Evolutionary conservation across 345 rosid species (phyloP), one percentile per base, ranked within the genome.

Genomic region (Dipteronia dyeriana): DNA sequence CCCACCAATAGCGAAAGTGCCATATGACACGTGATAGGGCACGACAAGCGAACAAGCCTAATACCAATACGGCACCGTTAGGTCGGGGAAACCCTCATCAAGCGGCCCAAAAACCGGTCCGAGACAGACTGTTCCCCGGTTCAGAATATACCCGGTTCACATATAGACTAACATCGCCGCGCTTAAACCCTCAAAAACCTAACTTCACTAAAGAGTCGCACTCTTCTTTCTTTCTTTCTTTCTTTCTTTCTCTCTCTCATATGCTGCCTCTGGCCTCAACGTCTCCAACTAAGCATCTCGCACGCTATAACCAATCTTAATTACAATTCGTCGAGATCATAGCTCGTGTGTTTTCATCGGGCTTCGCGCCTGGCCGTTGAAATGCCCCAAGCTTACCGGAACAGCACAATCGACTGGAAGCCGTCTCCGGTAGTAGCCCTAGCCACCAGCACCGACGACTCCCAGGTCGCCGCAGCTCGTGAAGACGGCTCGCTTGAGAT

Each of bases 401-500:
- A 88, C 71, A 91, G 94, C 76, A 88, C 95, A 79, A 81, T 91
- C 79, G 92, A 90, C 75, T 94, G 98, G 98, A 92, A 85, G 78
- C 97, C 97, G 31, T 90, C 97, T 22, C 92, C 98, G 16, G 94
- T 94, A 41, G 88, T 94, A 29, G 94, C 97, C 79, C 90, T 94
- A 74, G 94, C 97, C 72, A 87, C 94, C 63, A 90, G 97, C 83
- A 78, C 82, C 47, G 97, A 94, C 73, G 89, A 85, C 66, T 89
- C 90, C 14, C 94, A 85, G 77, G 90, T 92, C 74, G 97, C 97
- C 3, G 95, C 97, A 8, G 95, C 97, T 53, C 95, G 98, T 60
- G 94, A 93, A 68, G 97, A 93, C 76, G 94, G 98, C 77, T 90
- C 99, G 25, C 91, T 95, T 14, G 99, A 95, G 91, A 88, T 95